Percentiles rank a stretch among this genome's conserved stretches.
Conservation (phyloP, 2,329 filamentous ascomycete species). For the Colletotrichum phormii region DNA sequence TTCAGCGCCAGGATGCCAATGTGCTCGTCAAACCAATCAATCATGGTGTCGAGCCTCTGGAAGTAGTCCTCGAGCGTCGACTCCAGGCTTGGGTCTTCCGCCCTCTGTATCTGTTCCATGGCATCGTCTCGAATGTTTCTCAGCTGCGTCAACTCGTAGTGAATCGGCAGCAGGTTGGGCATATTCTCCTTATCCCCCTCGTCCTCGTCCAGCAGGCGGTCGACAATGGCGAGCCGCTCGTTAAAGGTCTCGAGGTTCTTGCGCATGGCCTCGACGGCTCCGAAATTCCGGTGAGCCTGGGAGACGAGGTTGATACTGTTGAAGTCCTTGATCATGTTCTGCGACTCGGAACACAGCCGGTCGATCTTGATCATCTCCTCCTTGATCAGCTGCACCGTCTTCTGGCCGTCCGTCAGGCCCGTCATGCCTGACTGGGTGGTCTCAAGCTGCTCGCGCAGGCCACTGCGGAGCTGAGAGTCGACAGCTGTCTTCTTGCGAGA, state of each 20-base stretch:
- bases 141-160: conserved; percentile 92
- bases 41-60: conserved; percentile 82
- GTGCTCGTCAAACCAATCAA: conserved; percentile 97
- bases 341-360: conserved; percentile 94
- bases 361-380: conserved; percentile 99
- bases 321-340: conserved; percentile 98
- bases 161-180: conserved; percentile 88
- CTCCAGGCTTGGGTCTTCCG: conserved; percentile 79
- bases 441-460: conserved; percentile 91
- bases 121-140: conserved; percentile 96
- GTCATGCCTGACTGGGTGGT: conserved; percentile 94
- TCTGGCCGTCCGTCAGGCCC: conserved; percentile 88
- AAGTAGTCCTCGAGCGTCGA: conserved; percentile 93
- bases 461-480: conserved; percentile 89
- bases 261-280: conserved; percentile 93
- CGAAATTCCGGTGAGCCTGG: conserved; percentile 96
- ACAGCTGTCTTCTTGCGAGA: conserved; percentile 92
- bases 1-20: conserved; percentile 90
- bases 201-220: conserved; percentile 83
- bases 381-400: conserved; percentile 91
- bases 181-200: conserved; percentile 89
- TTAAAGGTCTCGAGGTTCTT: conserved; percentile 89
- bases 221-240: conserved; percentile 78
- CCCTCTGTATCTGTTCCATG: conserved; percentile 91
- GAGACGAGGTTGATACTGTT: conserved; percentile 91